Conservation (phyloP, 169 alveolate species). For the Eimeria acervulina region DNA sequence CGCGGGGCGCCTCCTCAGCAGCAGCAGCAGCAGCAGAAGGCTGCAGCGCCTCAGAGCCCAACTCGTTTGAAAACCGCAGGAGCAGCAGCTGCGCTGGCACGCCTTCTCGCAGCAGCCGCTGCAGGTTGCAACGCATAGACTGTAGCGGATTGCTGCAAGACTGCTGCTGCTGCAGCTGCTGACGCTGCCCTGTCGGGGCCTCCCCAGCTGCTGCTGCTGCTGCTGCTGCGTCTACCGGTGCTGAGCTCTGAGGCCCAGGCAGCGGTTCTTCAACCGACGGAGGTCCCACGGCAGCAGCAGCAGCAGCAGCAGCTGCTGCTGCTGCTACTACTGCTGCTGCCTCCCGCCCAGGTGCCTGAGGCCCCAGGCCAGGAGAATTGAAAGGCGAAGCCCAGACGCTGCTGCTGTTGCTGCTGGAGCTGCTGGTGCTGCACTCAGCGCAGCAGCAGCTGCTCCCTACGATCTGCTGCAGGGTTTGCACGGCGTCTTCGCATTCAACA, state of each 20-base stretch:
- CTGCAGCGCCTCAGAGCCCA: neutral
- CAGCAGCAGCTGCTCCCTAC: conserved; percentile 48
- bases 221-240: no score
- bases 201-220: neutral
- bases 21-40: neutral
- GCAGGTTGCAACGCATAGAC: conserved; percentile 30
- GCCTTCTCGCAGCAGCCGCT: conserved; percentile 7
- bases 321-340: neutral
- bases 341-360: neutral
- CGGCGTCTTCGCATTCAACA: conserved; percentile 46
- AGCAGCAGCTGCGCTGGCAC: conserved; percentile 64
- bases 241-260: neutral
- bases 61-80: neutral
- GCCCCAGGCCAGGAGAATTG: neutral
- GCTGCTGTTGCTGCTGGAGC: conserved; percentile 26
- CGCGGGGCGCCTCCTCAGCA: neutral
- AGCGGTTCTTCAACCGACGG: neutral
- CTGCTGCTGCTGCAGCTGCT: neutral
- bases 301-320: neutral
- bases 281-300: neutral
- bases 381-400: conserved; percentile 50
- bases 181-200: neutral
- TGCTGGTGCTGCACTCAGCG: conserved; percentile 28
- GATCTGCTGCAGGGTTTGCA: conserved; percentile 28
- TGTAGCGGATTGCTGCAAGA: conserved; percentile 9